These are phyloP conservation scores for Oryza meyeriana DNA, from an alignment of 176 grass and related monocot species.

Conservation along the genomic window DNA sequence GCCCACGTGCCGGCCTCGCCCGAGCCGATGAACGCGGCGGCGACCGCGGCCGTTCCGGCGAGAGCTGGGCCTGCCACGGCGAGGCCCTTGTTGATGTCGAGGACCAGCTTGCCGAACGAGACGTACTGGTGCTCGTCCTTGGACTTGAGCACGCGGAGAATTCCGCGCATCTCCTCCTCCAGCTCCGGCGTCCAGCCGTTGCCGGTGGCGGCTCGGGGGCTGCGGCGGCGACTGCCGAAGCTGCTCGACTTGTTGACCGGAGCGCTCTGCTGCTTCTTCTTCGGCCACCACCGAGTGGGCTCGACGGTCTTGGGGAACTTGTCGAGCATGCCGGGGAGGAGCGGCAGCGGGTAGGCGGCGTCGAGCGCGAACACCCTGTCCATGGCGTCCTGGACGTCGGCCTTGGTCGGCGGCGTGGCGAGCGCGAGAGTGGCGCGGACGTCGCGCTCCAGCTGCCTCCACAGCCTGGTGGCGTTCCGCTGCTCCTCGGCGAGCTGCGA, in stretches of 20 bases:
- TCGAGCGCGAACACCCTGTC: constrained; percentile 44
- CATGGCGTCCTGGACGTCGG: constrained; percentile 17
- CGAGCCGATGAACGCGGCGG: constrained; percentile 28
- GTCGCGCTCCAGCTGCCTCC: constrained; percentile 43
- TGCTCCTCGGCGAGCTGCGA: constrained; percentile 78
- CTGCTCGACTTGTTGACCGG: not conserved
- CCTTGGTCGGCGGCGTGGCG: not conserved
- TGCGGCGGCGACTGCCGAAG: not conserved
- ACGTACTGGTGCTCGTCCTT: constrained; percentile 50
- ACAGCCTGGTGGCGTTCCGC: constrained; percentile 53
- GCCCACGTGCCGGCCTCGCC: constrained; percentile 5
- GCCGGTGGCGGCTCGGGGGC: not conserved
- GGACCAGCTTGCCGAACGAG: not conserved
- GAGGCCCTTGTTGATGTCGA: constrained; percentile 27
- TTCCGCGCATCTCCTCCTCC: constrained; percentile 54
- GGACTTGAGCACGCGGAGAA: constrained; percentile 36
- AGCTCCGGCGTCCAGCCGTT: constrained; percentile 59
- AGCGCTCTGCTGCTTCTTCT: constrained; percentile 2
- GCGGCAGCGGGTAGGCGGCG: constrained; percentile 51
- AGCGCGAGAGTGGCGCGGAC: not conserved
- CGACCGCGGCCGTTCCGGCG: constrained; percentile 34
- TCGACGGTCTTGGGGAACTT: constrained; percentile 52
- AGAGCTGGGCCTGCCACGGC: constrained; percentile 37
- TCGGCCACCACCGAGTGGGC: constrained; percentile 58
- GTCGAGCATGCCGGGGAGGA: constrained; percentile 48